These are phyloP conservation scores for Leccinum subfulvum DNA, from an alignment of 1,284 basidiomycete species.

Conservation along the genomic window DNA sequence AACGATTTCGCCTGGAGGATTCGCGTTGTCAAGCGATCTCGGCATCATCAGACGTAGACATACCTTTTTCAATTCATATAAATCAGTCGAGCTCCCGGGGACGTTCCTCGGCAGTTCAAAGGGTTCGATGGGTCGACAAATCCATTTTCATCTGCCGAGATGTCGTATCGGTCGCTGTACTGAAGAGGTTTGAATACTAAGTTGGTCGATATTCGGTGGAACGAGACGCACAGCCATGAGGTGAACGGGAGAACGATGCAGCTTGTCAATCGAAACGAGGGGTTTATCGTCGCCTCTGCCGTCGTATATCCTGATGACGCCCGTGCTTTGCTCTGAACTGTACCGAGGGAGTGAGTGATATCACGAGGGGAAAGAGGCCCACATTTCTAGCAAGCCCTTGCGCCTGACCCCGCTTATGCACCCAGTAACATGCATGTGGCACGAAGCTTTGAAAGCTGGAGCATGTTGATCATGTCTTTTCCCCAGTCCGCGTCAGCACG, in stretches of 20 bases:
- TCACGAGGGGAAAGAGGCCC: slow-evolving; percentile 28
- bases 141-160: slow-evolving; percentile 93
- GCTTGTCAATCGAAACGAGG: slow-evolving; percentile 67
- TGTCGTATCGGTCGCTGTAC: slow-evolving; percentile 89
- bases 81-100: slow-evolving; percentile 80
- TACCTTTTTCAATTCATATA: slow-evolving; percentile 99
- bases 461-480: slow-evolving; percentile 97
- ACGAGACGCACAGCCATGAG: slow-evolving; percentile 74
- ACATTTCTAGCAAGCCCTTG: slow-evolving; percentile 89
- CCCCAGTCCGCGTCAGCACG: neutral
- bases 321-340: slow-evolving; percentile 78
- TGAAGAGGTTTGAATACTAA: slow-evolving; percentile 35
- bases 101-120: slow-evolving; percentile 81
- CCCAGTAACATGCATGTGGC: slow-evolving; percentile 90
- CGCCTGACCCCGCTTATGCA: slow-evolving; percentile 85
- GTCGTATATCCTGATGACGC: slow-evolving; percentile 87
- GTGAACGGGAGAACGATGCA: slow-evolving; percentile 89
- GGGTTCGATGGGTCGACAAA: slow-evolving; percentile 87
- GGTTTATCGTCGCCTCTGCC: slow-evolving; percentile 83
- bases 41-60: slow-evolving; percentile 9
- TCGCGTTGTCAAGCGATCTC: neutral
- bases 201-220: neutral
- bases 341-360: slow-evolving; percentile 11
- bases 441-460: slow-evolving; percentile 84
- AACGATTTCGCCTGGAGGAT: slow-evolving; percentile 76